phyloP scores from a whole-genome alignment of 2,329 filamentous ascomycete species.

The Madurella fahalii region DNA sequence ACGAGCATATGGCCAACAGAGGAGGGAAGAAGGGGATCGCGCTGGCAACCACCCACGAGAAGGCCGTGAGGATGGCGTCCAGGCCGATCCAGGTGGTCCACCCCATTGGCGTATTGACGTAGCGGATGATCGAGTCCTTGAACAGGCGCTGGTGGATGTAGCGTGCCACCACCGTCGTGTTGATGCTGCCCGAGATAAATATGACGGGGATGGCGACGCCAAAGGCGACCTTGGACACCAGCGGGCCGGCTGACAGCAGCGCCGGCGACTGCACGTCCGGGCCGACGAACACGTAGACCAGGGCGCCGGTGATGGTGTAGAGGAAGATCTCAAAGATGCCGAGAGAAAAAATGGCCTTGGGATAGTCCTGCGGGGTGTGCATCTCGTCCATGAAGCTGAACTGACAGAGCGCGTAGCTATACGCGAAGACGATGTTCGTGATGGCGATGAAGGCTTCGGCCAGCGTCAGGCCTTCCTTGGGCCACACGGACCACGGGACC shows the following conservation, averaged over 20 bases:
- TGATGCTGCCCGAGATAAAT: conserved; percentile 69
- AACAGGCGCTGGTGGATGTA: conserved; percentile 46
- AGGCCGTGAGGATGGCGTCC: conserved; percentile 52
- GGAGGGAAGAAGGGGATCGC: conserved; percentile 70
- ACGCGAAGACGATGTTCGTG: conserved; percentile 68
- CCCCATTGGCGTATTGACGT: conserved; percentile 46
- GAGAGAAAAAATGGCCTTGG: conserved; percentile 57
- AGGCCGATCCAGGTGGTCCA: conserved; percentile 54
- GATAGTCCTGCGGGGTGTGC: conserved; percentile 45
- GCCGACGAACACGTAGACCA: conserved; percentile 68
- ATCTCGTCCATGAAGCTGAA: conserved; percentile 53
- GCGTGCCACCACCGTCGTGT: conserved; percentile 46
- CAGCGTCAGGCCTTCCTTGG: conserved; percentile 43
- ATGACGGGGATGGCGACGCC: conserved; percentile 69
- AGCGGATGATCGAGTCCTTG: conserved; percentile 40
- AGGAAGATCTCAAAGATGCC: conserved; percentile 59
- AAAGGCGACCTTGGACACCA: conserved; percentile 63
- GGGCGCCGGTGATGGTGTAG: conserved; percentile 62
- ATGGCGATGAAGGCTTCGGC: conserved; percentile 57
- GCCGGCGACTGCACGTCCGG: conserved; percentile 61
- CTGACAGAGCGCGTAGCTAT: conserved; percentile 52
- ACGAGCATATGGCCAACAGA: conserved; percentile 53
- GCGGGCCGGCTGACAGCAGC: conserved; percentile 57
- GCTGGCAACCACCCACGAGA: conserved; percentile 68
- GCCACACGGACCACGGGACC: conserved; percentile 43